Percentiles rank a stretch among this genome's conserved stretches.
These are phyloP conservation scores for Pichia heedii DNA, from an alignment of 805 yeast genomes.

Conservation along the genomic window DNA sequence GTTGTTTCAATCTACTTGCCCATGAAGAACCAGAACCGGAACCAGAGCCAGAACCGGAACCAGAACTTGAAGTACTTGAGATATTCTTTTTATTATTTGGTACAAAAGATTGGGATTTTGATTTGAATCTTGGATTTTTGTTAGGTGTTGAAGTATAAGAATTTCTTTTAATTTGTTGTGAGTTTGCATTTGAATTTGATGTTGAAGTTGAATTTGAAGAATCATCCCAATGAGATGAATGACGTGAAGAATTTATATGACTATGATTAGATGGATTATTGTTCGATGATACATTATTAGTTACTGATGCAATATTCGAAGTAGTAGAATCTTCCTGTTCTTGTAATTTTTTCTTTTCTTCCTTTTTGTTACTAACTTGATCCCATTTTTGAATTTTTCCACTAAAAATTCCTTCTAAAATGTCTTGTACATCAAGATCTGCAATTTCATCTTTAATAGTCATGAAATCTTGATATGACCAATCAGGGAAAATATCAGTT, in stretches of 20 bases:
- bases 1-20: not conserved
- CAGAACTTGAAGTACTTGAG: not conserved
- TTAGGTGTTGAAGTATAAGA: constrained; percentile 1
- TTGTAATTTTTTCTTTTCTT: constrained; percentile 16
- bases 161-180: constrained; percentile 6
- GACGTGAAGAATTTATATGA: constrained; percentile 1
- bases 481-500: constrained; percentile 85
- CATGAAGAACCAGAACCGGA: not conserved
- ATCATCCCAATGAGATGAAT: constrained; percentile 8
- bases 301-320: not conserved
- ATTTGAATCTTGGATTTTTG: constrained; percentile 5
- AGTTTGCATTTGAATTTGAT: not conserved
- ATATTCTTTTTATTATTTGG: not conserved
- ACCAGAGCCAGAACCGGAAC: not conserved
- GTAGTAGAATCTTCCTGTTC: constrained; percentile 9
- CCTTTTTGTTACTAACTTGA: constrained; percentile 59
- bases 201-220: not conserved
- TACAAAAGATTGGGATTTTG: constrained; percentile 3
- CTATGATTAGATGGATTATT: too few relatives aligned
- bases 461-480: constrained; percentile 79
- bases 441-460: constrained; percentile 65
- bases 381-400: constrained; percentile 93
- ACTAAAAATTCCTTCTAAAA: constrained; percentile 80
- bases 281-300: too few relatives aligned
- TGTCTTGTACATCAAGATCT: constrained; percentile 60